Evolutionary conservation across 257 asterid genomes (phyloP), one percentile per base, ranked within the genome.

Genomic region (Fraxinus cuspidata): DNA sequence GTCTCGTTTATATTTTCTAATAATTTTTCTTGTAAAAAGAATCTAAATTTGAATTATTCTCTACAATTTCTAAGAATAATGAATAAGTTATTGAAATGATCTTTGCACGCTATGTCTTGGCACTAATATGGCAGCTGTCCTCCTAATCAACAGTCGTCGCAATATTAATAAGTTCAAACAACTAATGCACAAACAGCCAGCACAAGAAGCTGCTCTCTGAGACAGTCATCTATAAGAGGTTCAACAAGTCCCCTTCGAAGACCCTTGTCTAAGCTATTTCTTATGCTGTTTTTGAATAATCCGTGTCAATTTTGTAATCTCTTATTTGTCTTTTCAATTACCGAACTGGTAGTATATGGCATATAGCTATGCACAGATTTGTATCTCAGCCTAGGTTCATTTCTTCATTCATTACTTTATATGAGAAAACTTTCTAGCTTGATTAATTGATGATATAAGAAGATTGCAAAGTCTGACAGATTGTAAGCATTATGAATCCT

Each of bases 161-260:
- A 16, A 47, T 60, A 72, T 47, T 5, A 5, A 49, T 79, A 47
- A 64, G 71, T 51, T 34, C 68, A 25, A 51, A 34, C 35, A 78
- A 56, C 73, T 72, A 42, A 32, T 44, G 74, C 18, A 72, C 68
- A 72, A 73, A 47, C 25, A 64, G 74, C 70, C 74, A 18, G 73
- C 81, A 63, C 51, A 44, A 9, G 47, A 72, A 29, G 49, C 47
- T 64, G 34, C 66, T 64, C 25, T 71, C 37, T 2, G 5, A 49
- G 58, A 15, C 23, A 68, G 40, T 25, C 27, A 2, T 25, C 5
- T 37, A 40, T 29, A 42, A 64, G 29, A 63, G 32, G 68, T 72
- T 78, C 5, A 5, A 44, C 53, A 18, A 63, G 74, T 29, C 74
- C 42, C 16, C 21, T 60, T 60, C 40, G 6, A 8, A 63, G 69